These are phyloP conservation scores for Penicillium thymicola DNA, from an alignment of 2,329 filamentous ascomycete genomes.

Conservation along the genomic window DNA sequence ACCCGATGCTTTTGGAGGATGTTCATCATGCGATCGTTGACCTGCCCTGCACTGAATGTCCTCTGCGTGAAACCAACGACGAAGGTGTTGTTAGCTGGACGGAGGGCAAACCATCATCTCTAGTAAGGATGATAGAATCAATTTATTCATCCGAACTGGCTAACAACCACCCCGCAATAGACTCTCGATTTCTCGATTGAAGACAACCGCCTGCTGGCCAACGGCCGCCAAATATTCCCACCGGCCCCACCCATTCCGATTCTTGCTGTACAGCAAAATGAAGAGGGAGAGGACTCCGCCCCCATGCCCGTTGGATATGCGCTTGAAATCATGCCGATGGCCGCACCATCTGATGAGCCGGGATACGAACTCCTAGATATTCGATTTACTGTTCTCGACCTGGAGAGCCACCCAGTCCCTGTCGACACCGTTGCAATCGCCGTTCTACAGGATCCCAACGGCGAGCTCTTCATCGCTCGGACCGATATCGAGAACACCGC, in stretches of 20 bases:
- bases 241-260: constrained; percentile 31
- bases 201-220: constrained; percentile 35
- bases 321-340: constrained; percentile 38
- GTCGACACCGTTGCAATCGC: constrained; percentile 44
- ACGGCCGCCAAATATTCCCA: constrained; percentile 41
- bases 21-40: constrained; percentile 29
- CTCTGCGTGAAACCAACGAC: constrained; percentile 32
- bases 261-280: constrained; percentile 33
- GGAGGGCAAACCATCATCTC: constrained; percentile 34
- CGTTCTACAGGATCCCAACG: constrained; percentile 35
- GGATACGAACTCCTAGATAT: constrained; percentile 37
- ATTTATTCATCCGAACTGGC: background rate
- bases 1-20: constrained; percentile 26
- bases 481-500: constrained; percentile 39
- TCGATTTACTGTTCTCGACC: constrained; percentile 46
- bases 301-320: constrained; percentile 44
- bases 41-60: constrained; percentile 39
- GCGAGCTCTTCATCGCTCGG: constrained; percentile 38
- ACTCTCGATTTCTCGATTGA: constrained; percentile 37
- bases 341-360: constrained; percentile 29
- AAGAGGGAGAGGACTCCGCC: constrained; percentile 37
- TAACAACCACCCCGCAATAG: constrained; percentile 20
- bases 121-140: constrained; percentile 30
- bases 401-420: constrained; percentile 43
- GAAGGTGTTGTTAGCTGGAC: constrained; percentile 33